These are phyloP conservation scores for Exophiala alcalophila DNA, from an alignment of 2,329 filamentous ascomycete genomes.

Conservation along the genomic window DNA sequence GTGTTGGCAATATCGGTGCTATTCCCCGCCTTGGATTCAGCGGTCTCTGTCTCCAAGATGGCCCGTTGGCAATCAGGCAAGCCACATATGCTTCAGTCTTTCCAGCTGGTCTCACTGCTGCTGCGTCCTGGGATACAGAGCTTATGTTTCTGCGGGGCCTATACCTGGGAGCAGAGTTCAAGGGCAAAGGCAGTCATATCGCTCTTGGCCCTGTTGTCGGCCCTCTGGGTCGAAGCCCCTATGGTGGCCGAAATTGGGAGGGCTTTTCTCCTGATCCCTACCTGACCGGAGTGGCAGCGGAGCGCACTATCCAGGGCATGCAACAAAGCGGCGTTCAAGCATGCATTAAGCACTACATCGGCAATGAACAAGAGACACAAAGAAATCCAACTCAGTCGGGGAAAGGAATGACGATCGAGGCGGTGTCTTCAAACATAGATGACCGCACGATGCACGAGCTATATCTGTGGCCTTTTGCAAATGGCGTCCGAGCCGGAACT, in stretches of 20 bases:
- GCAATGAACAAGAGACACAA: conserved; percentile 64
- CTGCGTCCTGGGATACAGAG: conserved; percentile 40
- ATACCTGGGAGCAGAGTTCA: conserved; percentile 40
- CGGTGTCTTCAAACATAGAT: conserved; percentile 58
- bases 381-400: conserved; percentile 43
- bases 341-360: conserved; percentile 49
- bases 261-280: conserved; percentile 52
- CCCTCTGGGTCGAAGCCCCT: conserved; percentile 35
- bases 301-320: conserved; percentile 45
- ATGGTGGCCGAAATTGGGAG: conserved; percentile 49
- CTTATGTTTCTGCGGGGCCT: conserved; percentile 36
- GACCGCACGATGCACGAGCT: conserved; percentile 73
- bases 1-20: conserved; percentile 36
- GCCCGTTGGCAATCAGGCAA: conserved; percentile 25
- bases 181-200: conserved; percentile 43
- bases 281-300: conserved; percentile 43
- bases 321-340: conserved; percentile 45
- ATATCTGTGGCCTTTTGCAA: conserved; percentile 75
- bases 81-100: conserved; percentile 31
- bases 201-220: conserved; percentile 44
- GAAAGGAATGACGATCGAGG: conserved; percentile 46
- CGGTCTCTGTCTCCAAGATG: conserved; percentile 34
- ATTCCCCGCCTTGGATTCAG: conserved; percentile 36
- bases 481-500: conserved; percentile 66
- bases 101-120: conserved; percentile 34